Evolutionary conservation across 805 yeast species (phyloP).

Genomic region (Clavispora vitiphila): DNA sequence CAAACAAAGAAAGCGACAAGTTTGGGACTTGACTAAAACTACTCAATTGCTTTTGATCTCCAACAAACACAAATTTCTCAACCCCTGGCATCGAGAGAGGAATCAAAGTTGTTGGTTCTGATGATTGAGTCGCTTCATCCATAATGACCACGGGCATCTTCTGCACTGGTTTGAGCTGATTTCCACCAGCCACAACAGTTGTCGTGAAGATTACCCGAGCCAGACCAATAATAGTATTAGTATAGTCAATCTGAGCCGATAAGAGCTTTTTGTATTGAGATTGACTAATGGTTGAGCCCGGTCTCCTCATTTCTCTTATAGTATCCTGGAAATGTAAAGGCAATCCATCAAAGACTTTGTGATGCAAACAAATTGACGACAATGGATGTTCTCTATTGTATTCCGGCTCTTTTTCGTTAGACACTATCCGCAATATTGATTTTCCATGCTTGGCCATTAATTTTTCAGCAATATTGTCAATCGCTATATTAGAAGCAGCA

Average conservation of each 20-base stretch:
- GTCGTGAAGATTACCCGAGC: constrained; percentile 61
- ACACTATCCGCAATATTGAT: constrained; percentile 53
- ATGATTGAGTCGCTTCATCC: constrained; percentile 77
- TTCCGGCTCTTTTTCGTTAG: constrained; percentile 57
- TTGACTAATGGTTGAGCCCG: constrained; percentile 16
- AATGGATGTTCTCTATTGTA: constrained; percentile 55
- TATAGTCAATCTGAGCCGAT: constrained; percentile 37
- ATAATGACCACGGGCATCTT: constrained; percentile 63
- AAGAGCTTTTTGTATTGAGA: constrained; percentile 48
- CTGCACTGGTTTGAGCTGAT: constrained; percentile 50
- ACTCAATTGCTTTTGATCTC: constrained; percentile 72
- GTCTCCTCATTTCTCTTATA: constrained; percentile 36
- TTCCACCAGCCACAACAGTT: constrained; percentile 63
- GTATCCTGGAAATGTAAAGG: constrained; percentile 42
- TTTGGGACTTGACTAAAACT: constrained; percentile 67
- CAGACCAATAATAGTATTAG: constrained; percentile 49
- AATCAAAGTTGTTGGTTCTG: constrained; percentile 66
- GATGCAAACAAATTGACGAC: constrained; percentile 58
- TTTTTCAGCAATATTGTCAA: constrained; percentile 72
- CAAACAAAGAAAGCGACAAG: constrained; percentile 62
- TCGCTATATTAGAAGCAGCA: constrained; percentile 73
- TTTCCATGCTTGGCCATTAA: constrained; percentile 46
- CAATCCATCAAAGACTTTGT: constrained; percentile 48
- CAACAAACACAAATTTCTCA: constrained; percentile 63
- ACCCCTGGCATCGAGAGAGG: constrained; percentile 66